Evolutionary conservation across 1,284 basidiomycete species (phyloP), one percentile per base, ranked within the genome.

Genomic region (Mycosarcoma maydis): DNA sequence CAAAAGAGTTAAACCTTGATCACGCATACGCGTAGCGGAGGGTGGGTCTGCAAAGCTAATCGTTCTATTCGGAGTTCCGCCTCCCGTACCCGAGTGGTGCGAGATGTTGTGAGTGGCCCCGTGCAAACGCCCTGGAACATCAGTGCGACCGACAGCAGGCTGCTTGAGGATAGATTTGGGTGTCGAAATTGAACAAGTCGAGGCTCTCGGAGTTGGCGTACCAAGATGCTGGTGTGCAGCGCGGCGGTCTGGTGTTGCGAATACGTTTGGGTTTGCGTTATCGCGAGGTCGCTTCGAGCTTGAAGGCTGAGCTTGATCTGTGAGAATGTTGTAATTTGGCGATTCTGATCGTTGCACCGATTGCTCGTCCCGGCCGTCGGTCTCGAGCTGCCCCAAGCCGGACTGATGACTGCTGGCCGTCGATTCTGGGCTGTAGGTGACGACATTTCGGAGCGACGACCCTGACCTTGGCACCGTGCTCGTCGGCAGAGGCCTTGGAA

Each of bases 11-110:
- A 66, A 66, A 58, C 50, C 61, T 24, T 57, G 24, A 46, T 58
- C 42, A 41, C 51, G 62, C 36, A 39, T 36, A 33, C 46, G 62
- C 43, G 41, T 36, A 19, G 54, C 49, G 7, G 37, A 45, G 14
- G 66, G 58, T 42, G 59, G 59, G 54, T 69, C 66, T 14, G 50
- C 66, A 45, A 69, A 69, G 55, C 66, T 69, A 30, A 69, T 69
- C 8, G 66, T 69, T 42, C 66, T 49, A 48, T 62, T 69, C 14
- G 66, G 66, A 24, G 66, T 69, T 43, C 58, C 58, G n/a, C 33
- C 46, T 13, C 45, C 53, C 6, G 34, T 57, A 11, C 37, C 50
- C 30, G 54, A 53, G 27, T 40, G 49, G 19, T 36, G 37, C 32
- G 54, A 58, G 9, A 30, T 41, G 46, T 42, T 65, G 37, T 52